Conservation (phyloP, 768 basidiomycete genomes). For the Cubamyces sp. region DNA sequence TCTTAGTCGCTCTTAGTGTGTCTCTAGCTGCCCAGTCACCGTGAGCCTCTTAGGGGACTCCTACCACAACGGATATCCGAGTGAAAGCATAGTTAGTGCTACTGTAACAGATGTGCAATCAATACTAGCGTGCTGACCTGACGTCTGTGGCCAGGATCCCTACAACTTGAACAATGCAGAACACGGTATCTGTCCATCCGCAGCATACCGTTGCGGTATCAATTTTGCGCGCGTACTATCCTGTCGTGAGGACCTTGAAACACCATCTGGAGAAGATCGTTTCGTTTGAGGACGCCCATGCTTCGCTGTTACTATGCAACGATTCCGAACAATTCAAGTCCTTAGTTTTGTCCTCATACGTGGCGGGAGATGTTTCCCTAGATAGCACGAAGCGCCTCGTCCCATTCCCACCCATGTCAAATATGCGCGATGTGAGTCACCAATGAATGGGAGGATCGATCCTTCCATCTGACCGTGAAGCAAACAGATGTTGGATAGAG, state of each 20-base stretch:
- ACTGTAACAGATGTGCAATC: not conserved
- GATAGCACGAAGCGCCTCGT: constrained; percentile 2
- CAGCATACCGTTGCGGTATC: not conserved
- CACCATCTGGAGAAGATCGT: constrained; percentile 16
- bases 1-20: too few relatives aligned
- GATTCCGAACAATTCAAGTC: constrained; percentile 18
- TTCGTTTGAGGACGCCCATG: not conserved
- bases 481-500: constrained; percentile 61
- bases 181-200: too few relatives aligned
- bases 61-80: too few relatives aligned
- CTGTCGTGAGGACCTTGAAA: constrained; percentile 24
- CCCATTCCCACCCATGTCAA: constrained; percentile 45
- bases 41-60: not conserved
- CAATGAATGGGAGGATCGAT: too few relatives aligned
- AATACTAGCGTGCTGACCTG: not conserved
- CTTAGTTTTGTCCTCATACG: constrained; percentile 51
- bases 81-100: too few relatives aligned
- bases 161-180: too few relatives aligned
- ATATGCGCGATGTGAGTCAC: constrained; percentile 57
- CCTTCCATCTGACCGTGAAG: too few relatives aligned
- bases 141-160: not conserved
- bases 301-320: constrained; percentile 2
- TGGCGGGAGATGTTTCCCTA: constrained; percentile 38
- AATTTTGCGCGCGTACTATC: constrained; percentile 28
- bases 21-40: too few relatives aligned